Evolutionary conservation across 495 filamentous ascomycete species (phyloP), one percentile per base, ranked within the genome.

Genomic region (Aspergillus ellipticus): DNA sequence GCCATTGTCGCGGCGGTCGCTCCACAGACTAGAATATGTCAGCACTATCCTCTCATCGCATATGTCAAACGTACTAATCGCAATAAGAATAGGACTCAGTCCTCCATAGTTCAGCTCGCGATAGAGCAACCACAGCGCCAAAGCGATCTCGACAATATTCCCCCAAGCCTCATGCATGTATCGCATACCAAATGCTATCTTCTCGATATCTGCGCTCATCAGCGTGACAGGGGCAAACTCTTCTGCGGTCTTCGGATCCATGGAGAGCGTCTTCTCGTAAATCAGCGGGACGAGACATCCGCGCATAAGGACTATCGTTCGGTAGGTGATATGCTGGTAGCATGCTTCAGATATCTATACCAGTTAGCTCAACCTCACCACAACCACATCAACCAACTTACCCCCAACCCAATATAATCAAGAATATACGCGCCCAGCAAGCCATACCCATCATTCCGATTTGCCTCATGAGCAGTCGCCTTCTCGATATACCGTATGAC

Each of bases 81-180:
- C 43, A 47, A 47, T 47, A 15, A 47, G 21, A 26, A 47, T 47
- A 13, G 45, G 45, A 24, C 22, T 28, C 11, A 48, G 13, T 1
- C 22, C 22, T 16, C 22, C 22, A 8, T n/a, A 16, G 15, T 28
- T 29, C 11, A 48, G 22, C 45, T 48, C 22, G 3, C 8, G 24
- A 28, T 48, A 29, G 6, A 52, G 22, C 15, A 51, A 24, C 29
- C 31, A 51, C 31, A 51, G 10, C 11, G 49, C 29, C 2, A 51
- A 3, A n/a, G 16, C 49, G 2, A 51, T 51, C 29, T 51, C 49
- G n/a, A 51, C 13, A 1, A 41, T 8, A 39, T 29, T 51, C 20
- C 15, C 49, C 49, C 49, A 51, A 3, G 37, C 33, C 7, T 51
- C 49, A 22, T 51, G 49, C n/a, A 51, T 31, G 9, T 21, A 22